Conservation (phyloP, 139 green algal species). For the Picochlorum sp. region DNA sequence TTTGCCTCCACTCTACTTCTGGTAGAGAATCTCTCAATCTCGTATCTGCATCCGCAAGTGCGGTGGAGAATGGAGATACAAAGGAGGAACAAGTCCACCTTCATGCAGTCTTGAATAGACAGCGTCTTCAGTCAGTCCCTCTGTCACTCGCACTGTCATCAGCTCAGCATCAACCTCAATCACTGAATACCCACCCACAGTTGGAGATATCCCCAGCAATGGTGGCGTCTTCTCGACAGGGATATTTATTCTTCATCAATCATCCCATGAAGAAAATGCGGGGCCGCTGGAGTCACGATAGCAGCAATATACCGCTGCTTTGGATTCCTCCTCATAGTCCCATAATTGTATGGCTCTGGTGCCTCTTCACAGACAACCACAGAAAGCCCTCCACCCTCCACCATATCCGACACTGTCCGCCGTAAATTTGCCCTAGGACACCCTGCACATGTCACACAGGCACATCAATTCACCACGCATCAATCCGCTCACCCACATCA, state of each 20-base stretch:
- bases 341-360: constrained; percentile 31
- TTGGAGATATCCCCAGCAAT: constrained; percentile 26
- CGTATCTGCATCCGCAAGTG: constrained; percentile 1
- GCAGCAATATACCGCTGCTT: constrained; percentile 54
- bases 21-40: constrained; percentile 22
- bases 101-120: constrained; percentile 39
- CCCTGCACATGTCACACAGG: constrained; percentile 59
- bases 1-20: constrained; percentile 37
- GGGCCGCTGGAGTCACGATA: constrained; percentile 49
- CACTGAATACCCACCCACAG: constrained; percentile 46
- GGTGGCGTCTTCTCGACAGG: constrained; percentile 24
- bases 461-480: no score
- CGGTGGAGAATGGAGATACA: constrained; percentile 40
- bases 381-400: constrained; percentile 38
- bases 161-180: constrained; percentile 41
- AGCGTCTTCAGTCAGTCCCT: constrained; percentile 63
- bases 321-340: constrained; percentile 9
- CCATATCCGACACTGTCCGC: constrained; percentile 46
- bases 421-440: constrained; percentile 63
- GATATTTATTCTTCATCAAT: constrained; percentile 30
- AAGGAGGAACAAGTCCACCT: constrained; percentile 36
- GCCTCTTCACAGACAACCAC: constrained; percentile 58
- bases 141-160: constrained; percentile 26
- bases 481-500: neutral
- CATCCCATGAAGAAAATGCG: constrained; percentile 48